Evolutionary conservation across 1,139 yeast genomes (phyloP), one percentile per base, ranked within the genome.

Genomic region (Geotrichum bryndzae): DNA sequence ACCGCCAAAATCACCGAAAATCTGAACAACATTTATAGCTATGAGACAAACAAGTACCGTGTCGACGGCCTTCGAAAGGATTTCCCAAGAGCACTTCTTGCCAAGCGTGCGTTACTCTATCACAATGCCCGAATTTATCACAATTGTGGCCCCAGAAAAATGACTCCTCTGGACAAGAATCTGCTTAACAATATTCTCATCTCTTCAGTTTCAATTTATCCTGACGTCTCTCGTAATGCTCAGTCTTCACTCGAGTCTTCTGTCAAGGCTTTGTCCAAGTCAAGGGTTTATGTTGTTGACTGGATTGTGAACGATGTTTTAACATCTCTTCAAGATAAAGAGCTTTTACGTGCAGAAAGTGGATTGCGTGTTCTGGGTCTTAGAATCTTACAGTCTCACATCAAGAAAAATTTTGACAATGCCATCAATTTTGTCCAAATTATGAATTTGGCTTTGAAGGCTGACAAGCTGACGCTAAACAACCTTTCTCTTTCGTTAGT

Each of bases 91-190:
- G 81, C 90, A 4, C 83, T 90, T 1, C 73, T 91, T 53, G 96
- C 90, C 1, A 83, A 90, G 0, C 81, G 96, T 65, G 79, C 90
- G n/a, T 88, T 87, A 64, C 77, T 87, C 15, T 88, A 86, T 67
- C 97, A 94, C 68, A 84, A 84, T 71, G 85, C 88, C 65, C 81
- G 98, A 67, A 83, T 88, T 31, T 80, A 84, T 2, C 81, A 89
- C 60, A 94, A 88, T 69, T 84, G 92, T 0, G 88, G 96, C 0
- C 85, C 88, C 2, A 80, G 97, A 65, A 79, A 84, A 10, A 88
- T 89, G 69, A 84, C 92, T 0, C 82, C 80, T 13, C 73, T 88
- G 29, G 98, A 94, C 68, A 83, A 80, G 61, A 63, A 78, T 1
- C 75, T 95, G 55, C 74, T 95, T 51, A 81, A 79, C 59, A 96